phyloP scores from a whole-genome alignment of 2,329 filamentous ascomycete genomes.

The Nemania bipapillata region DNA sequence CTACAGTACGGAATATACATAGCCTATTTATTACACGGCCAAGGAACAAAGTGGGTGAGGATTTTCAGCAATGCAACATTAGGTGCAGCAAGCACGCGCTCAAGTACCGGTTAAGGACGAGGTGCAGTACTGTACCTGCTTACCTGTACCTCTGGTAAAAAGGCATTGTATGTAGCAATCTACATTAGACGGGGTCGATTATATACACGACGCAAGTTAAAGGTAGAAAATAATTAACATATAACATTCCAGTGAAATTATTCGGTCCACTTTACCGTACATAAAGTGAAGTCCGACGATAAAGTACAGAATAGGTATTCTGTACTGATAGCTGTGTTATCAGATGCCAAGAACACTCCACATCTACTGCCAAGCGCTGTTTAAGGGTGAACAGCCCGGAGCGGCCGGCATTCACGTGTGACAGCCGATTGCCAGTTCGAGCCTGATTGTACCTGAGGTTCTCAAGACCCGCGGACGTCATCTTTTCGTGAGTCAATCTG shows the following conservation, averaged over 20 bases:
- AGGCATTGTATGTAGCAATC: background rate
- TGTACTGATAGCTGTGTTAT: too few relatives aligned
- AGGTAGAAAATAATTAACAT: background rate
- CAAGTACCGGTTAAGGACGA: background rate
- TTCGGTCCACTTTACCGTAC: background rate
- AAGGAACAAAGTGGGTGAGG: background rate
- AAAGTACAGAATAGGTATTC: too few relatives aligned
- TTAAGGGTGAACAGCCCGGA: too few relatives aligned
- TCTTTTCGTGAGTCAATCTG: background rate
- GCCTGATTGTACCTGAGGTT: background rate
- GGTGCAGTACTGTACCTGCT: background rate
- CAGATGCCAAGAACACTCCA: too few relatives aligned
- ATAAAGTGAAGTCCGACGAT: too few relatives aligned
- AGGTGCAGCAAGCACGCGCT: background rate
- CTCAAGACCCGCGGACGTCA: background rate
- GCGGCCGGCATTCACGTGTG: too few relatives aligned
- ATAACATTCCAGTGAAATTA: background rate
- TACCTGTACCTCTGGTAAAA: too few relatives aligned
- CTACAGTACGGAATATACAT: background rate
- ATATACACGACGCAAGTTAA: background rate
- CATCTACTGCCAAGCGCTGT: too few relatives aligned
- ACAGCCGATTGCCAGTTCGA: background rate
- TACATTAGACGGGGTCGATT: too few relatives aligned
- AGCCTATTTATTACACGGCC: constrained; percentile 2
- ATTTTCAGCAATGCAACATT: background rate